These are phyloP conservation scores for Inonotus obliquus DNA, from an alignment of 1,284 basidiomycete genomes.

Conservation along the genomic window DNA sequence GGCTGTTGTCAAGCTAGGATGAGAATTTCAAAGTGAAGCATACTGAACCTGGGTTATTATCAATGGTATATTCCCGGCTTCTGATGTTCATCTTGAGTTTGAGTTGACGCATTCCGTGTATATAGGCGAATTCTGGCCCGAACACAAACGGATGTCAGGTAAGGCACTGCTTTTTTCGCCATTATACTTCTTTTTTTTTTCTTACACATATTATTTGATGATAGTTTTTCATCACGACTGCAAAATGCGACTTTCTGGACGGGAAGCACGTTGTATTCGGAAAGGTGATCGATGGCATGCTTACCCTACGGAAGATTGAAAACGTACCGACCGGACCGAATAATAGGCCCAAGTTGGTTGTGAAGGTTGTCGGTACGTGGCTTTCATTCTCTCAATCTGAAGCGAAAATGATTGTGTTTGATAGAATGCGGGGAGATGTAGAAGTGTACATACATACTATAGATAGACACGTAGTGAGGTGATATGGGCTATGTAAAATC, in stretches of 20 bases:
- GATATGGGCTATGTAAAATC: too few species aligned
- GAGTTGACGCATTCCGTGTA: background rate
- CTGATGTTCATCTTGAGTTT: constrained; percentile 1
- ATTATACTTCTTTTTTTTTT: background rate
- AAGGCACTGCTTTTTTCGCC: constrained; percentile 19
- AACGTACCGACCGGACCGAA: constrained; percentile 88
- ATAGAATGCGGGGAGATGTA: constrained; percentile 18
- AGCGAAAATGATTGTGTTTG: background rate
- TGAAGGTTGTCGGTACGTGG: constrained; percentile 75
- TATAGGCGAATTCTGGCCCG: constrained; percentile 86
- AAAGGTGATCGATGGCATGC: constrained; percentile 82
- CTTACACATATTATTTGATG: background rate
- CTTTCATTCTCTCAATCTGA: background rate
- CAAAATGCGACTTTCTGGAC: constrained; percentile 90
- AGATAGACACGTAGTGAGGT: too few species aligned
- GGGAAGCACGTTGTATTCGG: constrained; percentile 95
- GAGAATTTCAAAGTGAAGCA: constrained; percentile 96
- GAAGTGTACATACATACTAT: background rate
- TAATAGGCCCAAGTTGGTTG: constrained; percentile 78
- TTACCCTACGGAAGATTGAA: constrained; percentile 91
- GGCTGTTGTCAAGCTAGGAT: constrained; percentile 48
- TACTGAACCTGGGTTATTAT: constrained; percentile 75
- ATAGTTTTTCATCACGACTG: constrained; percentile 96
- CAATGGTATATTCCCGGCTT: constrained; percentile 57
- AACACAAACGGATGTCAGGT: constrained; percentile 92